A percentile compares a stretch with the other conserved stretches of the same genome.
These are phyloP conservation scores for Inonotus obliquus DNA, from an alignment of 1,284 basidiomycete genomes.

Conservation along the genomic window DNA sequence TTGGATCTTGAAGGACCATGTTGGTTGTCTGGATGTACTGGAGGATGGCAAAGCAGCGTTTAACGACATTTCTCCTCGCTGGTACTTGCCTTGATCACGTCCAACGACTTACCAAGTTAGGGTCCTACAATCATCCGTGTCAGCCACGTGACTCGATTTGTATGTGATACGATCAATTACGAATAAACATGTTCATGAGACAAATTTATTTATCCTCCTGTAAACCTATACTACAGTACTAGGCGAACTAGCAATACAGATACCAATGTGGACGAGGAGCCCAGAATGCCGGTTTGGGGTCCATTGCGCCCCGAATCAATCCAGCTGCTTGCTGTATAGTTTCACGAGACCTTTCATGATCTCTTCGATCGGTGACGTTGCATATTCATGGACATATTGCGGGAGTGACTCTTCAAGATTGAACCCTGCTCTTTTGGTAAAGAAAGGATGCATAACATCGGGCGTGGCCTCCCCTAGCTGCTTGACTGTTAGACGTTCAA, in stretches of 20 bases:
- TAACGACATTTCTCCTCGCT: slow-evolving; percentile 10
- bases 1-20: slow-evolving; percentile 15
- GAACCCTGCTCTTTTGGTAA: slow-evolving; percentile 79
- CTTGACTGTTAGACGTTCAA: slow-evolving; percentile 73
- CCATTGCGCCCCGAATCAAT: slow-evolving; percentile 17
- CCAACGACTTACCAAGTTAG: slow-evolving; percentile 8
- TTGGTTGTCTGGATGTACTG: neutral
- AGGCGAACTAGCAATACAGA: too few relatives aligned
- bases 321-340: slow-evolving; percentile 76
- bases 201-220: too few relatives aligned
- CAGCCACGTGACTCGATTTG: neutral
- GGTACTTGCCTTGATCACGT: slow-evolving; percentile 12
- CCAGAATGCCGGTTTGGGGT: too few relatives aligned
- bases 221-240: too few relatives aligned
- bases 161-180: neutral
- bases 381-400: slow-evolving; percentile 84
- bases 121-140: neutral
- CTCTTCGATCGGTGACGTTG: slow-evolving; percentile 76
- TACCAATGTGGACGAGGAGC: too few relatives aligned
- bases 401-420: slow-evolving; percentile 78
- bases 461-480: slow-evolving; percentile 85
- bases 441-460: slow-evolving; percentile 83
- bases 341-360: slow-evolving; percentile 81
- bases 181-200: too few relatives aligned
- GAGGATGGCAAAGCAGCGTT: slow-evolving; percentile 4